These are phyloP conservation scores for Botrytis deweyae DNA, from an alignment of 2,329 filamentous ascomycete species.

Conservation along the genomic window DNA sequence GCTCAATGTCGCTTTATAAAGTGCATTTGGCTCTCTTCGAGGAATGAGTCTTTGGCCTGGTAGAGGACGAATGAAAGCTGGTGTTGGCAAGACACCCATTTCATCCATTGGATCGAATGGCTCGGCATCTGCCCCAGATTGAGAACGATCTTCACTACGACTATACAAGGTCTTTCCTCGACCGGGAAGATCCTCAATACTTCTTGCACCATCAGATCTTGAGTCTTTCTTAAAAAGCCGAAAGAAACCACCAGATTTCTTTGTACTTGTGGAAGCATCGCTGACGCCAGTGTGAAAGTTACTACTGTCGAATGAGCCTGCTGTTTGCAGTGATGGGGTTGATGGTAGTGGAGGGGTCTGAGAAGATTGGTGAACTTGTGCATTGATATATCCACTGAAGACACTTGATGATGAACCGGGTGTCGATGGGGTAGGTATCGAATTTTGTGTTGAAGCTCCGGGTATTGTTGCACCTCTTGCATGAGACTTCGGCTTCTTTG, in stretches of 20 bases:
- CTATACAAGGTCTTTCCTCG: neutral
- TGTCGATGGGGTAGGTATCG: neutral
- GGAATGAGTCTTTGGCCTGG: conserved; percentile 11
- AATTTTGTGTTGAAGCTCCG: conserved; percentile 7
- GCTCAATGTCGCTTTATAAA: neutral
- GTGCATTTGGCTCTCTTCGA: conserved; percentile 5
- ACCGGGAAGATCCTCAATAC: neutral
- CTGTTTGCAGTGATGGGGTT: conserved; percentile 3
- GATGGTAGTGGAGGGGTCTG: neutral
- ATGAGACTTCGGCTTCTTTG: conserved; percentile 12
- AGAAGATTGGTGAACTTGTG: neutral
- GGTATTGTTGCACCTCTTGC: conserved; percentile 11
- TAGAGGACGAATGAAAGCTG: conserved; percentile 14
- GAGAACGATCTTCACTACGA: conserved; percentile 5
- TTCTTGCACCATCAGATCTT: neutral
- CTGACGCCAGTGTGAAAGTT: neutral
- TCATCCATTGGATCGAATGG: neutral
- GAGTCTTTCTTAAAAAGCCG: conserved; percentile 6
- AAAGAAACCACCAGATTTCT: conserved; percentile 10
- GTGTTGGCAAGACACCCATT: conserved; percentile 4
- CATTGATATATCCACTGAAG: neutral
- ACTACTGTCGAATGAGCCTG: conserved; percentile 10
- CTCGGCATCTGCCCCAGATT: neutral
- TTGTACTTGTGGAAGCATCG: neutral
- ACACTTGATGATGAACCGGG: neutral